Base-by-base conservation (phyloP, 2,329 filamentous ascomycete genomes). In the Thielaviopsis punctulata region DNA sequence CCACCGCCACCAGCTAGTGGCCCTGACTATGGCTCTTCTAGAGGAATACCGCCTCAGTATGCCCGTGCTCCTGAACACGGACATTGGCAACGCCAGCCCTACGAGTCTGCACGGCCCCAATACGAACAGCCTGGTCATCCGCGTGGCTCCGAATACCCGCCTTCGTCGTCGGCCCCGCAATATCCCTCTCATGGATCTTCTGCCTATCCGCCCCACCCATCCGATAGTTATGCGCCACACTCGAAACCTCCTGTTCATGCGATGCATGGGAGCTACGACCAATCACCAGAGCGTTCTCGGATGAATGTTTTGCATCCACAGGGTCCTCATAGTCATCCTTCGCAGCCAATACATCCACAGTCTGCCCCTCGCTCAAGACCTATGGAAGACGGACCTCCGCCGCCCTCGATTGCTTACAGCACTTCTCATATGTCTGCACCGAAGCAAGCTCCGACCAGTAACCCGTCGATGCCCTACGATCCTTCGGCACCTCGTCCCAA, bases 371-470 rank as follows among this genome's bases (percentile, higher is more conserved):
- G 67, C 46, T 63, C 61, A 51, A 65, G 72, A 43, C 66, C 65
- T 21, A 58, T 61, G 21, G 73, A 77, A 36, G 75, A 77, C 30
- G 67, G 65, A 2, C 69, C 70, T 0, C 72, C 70, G 12, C 71
- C 73, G 2, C 71, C 71, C 0, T 70, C 73, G 2, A 68, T 73
- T 30, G 70, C 70, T 1, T 78, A 77, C 56, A 21, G 45, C 15
- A 21, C 45, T 24, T 7, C 30, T n/a, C 9, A 24, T 36, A 18
- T 45, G 22, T n/a, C 43, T 39, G 7, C n/a, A 6, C 45, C 48
- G 18, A 25, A 24, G 15, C 41, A 43, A 27, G 43, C 27, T 4
- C 27, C 48, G 24, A 54, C 48, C 25, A 41, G 27, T 10, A 44
- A 44, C 23, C 43, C 52, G 6, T 49, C 51, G 7, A 24, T 41